phyloP scores from a whole-genome alignment of 1,284 basidiomycete genomes.

The Gymnopus androsaceus region DNA sequence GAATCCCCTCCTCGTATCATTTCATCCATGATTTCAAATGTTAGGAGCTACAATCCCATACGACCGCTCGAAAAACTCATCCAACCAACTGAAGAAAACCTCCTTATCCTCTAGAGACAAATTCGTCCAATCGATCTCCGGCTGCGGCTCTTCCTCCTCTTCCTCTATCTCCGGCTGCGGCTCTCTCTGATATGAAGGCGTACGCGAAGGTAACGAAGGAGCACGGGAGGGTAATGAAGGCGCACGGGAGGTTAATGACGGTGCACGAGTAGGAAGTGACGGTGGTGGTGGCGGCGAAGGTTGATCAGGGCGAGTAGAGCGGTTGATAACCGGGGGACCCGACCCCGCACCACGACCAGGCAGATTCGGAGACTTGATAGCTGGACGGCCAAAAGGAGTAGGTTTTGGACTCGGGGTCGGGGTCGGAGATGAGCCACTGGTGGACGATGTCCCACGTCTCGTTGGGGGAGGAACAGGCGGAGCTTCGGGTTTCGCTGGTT shows the following conservation, averaged over 20 bases:
- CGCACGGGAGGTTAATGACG: conserved; percentile 2
- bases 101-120: conserved; percentile 67
- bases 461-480: conserved; percentile 18
- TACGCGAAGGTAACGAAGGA: conserved; percentile 14
- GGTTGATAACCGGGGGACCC: conserved; percentile 10
- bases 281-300: conserved; percentile 17
- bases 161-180: too few species aligned
- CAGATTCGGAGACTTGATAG: too few species aligned
- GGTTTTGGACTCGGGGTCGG: conserved; percentile 19
- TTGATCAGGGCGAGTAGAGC: conserved; percentile 17
- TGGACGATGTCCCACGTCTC: not conserved
- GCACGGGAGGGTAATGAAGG: conserved; percentile 19
- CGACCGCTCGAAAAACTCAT: conserved; percentile 70
- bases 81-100: conserved; percentile 73
- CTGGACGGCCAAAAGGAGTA: too few species aligned
- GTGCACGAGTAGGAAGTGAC: not conserved
- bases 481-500: conserved; percentile 17
- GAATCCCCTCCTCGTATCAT: too few species aligned
- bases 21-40: not conserved
- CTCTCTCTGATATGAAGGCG: conserved; percentile 19
- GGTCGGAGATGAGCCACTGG: too few species aligned
- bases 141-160: not conserved
- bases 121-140: conserved; percentile 66
- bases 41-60: conserved; percentile 12
- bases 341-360: too few species aligned